Evolutionary conservation across 805 yeast species (phyloP).

Genomic region (Kuraishia ogatae): DNA sequence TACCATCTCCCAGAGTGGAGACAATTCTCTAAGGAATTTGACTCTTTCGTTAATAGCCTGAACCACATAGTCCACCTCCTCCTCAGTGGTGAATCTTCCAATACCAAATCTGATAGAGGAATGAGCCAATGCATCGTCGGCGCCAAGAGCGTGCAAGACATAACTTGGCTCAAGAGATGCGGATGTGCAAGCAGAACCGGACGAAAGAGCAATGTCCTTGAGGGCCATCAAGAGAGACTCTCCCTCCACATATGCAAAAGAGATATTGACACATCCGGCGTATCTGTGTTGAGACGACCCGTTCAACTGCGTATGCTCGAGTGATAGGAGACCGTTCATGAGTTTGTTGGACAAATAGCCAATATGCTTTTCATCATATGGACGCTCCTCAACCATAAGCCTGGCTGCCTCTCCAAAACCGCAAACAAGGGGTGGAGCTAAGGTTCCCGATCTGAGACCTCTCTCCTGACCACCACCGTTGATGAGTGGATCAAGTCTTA

Average conservation of each 20-base stretch:
- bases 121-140: conserved; percentile 96
- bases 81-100: conserved; percentile 96
- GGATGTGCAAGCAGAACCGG: conserved; percentile 98
- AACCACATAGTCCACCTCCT: conserved; percentile 89
- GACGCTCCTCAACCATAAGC: conserved; percentile 65
- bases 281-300: conserved; percentile 73
- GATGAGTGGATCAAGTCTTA: conserved; percentile 88
- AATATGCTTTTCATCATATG: conserved; percentile 66
- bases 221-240: conserved; percentile 96
- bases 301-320: conserved; percentile 85
- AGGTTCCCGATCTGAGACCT: conserved; percentile 93
- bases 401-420: conserved; percentile 98
- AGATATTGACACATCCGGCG: conserved; percentile 92
- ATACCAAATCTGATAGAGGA: conserved; percentile 97
- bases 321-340: conserved; percentile 59
- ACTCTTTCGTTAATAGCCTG: conserved; percentile 86
- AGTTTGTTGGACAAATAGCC: conserved; percentile 63
- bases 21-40: conserved; percentile 79
- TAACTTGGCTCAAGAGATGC: conserved; percentile 97
- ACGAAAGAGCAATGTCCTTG: conserved; percentile 90
- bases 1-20: conserved; percentile 99
- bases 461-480: conserved; percentile 99
- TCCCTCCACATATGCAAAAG: conserved; percentile 97
- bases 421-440: conserved; percentile 91
- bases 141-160: conserved; percentile 93